Base-by-base conservation (phyloP, 192 early-diverging fungal genomes). In the Gamsiella multidivaricata region DNA sequence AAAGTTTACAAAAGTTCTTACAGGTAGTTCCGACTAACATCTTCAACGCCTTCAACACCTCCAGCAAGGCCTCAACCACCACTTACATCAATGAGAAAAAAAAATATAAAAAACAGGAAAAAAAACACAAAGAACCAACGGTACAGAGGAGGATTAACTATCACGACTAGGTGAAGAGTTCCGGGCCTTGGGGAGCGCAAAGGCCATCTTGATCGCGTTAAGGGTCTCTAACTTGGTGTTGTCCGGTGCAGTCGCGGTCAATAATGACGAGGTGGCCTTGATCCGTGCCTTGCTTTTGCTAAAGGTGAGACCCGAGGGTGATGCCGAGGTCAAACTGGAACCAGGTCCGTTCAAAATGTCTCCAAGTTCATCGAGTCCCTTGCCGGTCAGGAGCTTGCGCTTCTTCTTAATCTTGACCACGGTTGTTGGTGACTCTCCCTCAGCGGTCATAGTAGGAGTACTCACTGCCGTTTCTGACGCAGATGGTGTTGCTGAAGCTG, bases 301-400 rank as follows among this genome's bases (percentile, higher is more conserved):
- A 17, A 65, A 59, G 23, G 33, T 26, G 15, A 75, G 56, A 1
- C 50, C 49, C 15, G 56, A 28, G 2, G 63, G 60, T 17, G 71
- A 57, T 1, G 71, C 43, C 11, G 71, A 65, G 14, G 58, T 49
- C 0, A 66, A 20, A 9, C 46, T 54, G 14, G 61, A 61, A 26
- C 65, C 65, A 41, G 74, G 74, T 6, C 65, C 65, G 25, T 57
- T 63, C 60, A 78, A 56, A n/a, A 78, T 78, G 11, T 78, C 74
- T 8, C 74, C 74, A 5, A 78, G 47, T 18, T 78, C 65, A 1
- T 57, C 65, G 33, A 78, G 26, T 31, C 74, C 74, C 29, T 78
- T 78, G 29, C 74, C 74, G 11, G 54, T 64, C 28, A 78, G 36
- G 3, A 78, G 61, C 26, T 47, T 78, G 8, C 74, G 74, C 54